Percentiles rank a stretch among this genome's conserved stretches.
Evolutionary conservation across 768 basidiomycete genomes (phyloP).

Genomic region (Russula vinacea): DNA sequence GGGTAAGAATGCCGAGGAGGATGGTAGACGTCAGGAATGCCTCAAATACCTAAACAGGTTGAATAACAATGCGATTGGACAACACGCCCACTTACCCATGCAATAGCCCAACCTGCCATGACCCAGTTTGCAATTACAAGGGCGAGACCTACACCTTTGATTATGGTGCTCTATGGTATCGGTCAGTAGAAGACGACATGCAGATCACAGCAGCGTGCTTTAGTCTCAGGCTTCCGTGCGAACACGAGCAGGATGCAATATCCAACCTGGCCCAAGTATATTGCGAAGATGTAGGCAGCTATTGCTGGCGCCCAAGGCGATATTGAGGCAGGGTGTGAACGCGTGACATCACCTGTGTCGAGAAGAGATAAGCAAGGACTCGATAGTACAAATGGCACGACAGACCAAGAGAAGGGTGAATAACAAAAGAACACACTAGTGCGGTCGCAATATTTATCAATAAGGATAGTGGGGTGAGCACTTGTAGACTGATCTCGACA

Average conservation of each 20-base stretch:
- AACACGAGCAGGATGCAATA: slow-evolving; percentile 79
- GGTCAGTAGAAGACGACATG: slow-evolving; percentile 10
- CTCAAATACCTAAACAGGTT: slow-evolving; percentile 53
- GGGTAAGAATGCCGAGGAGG: slow-evolving; percentile 63
- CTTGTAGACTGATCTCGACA: slow-evolving; percentile 57
- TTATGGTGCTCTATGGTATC: slow-evolving; percentile 52
- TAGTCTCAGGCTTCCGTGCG: slow-evolving; percentile 73
- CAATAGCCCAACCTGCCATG: slow-evolving; percentile 76
- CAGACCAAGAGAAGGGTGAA: slow-evolving; percentile 60
- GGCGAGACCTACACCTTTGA: slow-evolving; percentile 76
- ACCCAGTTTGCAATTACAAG: slow-evolving; percentile 77
- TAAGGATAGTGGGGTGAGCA: slow-evolving; percentile 80
- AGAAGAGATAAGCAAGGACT: not conserved
- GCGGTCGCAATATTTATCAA: slow-evolving; percentile 74
- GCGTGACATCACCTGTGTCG: slow-evolving; percentile 47
- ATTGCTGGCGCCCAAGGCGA: slow-evolving; percentile 62
- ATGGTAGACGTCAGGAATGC: slow-evolving; percentile 76
- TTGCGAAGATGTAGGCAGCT: slow-evolving; percentile 54
- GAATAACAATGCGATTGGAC: not conserved
- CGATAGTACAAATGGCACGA: slow-evolving; percentile 4
- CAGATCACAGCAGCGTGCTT: slow-evolving; percentile 43
- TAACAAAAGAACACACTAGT: slow-evolving; percentile 63
- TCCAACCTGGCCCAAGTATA: slow-evolving; percentile 70
- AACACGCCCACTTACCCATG: slow-evolving; percentile 52
- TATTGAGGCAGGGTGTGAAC: slow-evolving; percentile 61